These are phyloP conservation scores for Xerophyta viscosa DNA, from an alignment of 106 monocot species.

Conservation along the genomic window DNA sequence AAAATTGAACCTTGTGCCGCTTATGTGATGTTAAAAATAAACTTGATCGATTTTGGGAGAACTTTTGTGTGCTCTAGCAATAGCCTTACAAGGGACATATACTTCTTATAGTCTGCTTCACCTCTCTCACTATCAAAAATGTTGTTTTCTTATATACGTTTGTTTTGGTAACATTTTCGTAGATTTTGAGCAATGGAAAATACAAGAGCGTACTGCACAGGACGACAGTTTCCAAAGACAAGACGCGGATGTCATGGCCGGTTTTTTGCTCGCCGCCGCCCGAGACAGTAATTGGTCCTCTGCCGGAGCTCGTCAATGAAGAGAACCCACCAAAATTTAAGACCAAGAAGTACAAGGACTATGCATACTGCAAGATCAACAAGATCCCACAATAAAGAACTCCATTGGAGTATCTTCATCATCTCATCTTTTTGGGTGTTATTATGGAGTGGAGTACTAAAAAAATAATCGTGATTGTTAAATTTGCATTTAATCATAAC, in stretches of 20 bases:
- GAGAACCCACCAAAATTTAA: constrained; percentile 52
- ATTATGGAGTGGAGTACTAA: no score
- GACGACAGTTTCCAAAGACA: constrained; percentile 56
- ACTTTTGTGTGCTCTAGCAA: no score
- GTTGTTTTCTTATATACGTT: constrained; percentile 1
- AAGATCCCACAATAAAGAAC: constrained; percentile 58
- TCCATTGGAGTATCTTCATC: no score
- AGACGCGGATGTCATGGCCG: constrained; percentile 68
- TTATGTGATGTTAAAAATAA: no score
- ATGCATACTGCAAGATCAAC: constrained; percentile 61
- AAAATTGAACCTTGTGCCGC: no score
- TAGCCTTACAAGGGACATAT: no score
- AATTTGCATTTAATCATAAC: no score
- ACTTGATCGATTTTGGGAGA: no score
- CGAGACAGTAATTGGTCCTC: constrained; percentile 48
- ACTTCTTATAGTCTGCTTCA: no score
- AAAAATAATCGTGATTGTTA: no score
- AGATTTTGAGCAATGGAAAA: constrained; percentile 85
- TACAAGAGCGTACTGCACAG: constrained; percentile 85
- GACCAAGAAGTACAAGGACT: constrained; percentile 75
- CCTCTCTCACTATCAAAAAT: no score
- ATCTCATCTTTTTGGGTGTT: no score
- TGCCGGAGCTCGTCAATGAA: constrained; percentile 40
- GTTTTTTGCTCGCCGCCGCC: constrained; percentile 66
- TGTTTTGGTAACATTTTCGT: background rate